These are phyloP conservation scores for Leishmania arabica DNA, from an alignment of 208 protist species.

Conservation along the genomic window DNA sequence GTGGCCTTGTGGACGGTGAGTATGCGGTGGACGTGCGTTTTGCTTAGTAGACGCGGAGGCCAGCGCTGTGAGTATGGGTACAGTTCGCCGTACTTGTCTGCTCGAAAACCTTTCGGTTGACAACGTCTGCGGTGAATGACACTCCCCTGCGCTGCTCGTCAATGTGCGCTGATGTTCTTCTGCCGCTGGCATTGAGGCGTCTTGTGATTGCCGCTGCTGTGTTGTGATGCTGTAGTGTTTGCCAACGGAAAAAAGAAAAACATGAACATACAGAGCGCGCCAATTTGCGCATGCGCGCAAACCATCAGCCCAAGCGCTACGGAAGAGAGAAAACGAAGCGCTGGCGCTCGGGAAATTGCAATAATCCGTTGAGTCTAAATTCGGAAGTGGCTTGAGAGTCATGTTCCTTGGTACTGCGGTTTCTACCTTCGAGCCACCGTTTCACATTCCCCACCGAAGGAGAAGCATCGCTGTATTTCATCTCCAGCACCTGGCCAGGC, in stretches of 20 bases:
- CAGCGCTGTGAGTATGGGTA: background rate
- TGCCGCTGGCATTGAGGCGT: background rate
- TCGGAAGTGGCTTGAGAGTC: background rate
- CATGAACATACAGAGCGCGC: too few relatives aligned
- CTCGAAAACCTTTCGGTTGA: background rate
- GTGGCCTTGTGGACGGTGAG: background rate
- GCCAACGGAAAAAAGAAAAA: background rate
- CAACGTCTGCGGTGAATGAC: background rate
- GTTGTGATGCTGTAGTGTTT: background rate
- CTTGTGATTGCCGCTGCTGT: background rate
- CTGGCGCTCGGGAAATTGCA: background rate
- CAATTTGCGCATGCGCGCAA: background rate
- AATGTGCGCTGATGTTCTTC: background rate
- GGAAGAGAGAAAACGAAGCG: background rate
- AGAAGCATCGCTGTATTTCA: background rate
- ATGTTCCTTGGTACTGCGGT: background rate
- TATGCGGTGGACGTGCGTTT: background rate
- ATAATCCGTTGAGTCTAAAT: background rate
- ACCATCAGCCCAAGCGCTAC: background rate
- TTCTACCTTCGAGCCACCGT: background rate
- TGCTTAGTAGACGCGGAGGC: background rate
- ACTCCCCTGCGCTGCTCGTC: background rate
- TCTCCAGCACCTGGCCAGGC: background rate
- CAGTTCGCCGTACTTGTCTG: background rate
- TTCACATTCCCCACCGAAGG: background rate